Evolutionary conservation across 345 rosid genomes (phyloP).

Genomic region (Citrus unshiu): DNA sequence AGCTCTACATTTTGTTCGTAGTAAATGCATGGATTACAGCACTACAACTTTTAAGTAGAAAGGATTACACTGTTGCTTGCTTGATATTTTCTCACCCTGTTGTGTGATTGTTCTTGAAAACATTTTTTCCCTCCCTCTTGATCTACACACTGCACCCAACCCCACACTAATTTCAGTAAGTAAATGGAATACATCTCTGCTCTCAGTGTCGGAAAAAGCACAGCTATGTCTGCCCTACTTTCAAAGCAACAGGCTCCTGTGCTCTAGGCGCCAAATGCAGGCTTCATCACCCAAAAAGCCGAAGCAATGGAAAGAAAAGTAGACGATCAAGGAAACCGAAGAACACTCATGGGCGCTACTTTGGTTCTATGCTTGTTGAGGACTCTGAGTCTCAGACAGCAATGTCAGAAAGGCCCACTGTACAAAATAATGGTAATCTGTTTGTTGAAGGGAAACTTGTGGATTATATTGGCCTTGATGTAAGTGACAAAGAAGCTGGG

Average conservation of each 20-base stretch:
- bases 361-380: conserved; percentile 34
- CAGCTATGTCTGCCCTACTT: conserved; percentile 76
- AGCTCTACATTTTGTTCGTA: not conserved
- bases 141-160: conserved; percentile 7
- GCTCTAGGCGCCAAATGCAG: conserved; percentile 81
- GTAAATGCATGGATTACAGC: not conserved
- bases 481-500: conserved; percentile 42
- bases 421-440: conserved; percentile 19
- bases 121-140: not conserved
- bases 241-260: conserved; percentile 76
- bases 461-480: conserved; percentile 55
- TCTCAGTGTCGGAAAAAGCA: conserved; percentile 97
- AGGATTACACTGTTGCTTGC: not conserved
- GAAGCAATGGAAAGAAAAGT: conserved; percentile 57
- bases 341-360: conserved; percentile 61
- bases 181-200: conserved; percentile 40
- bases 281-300: conserved; percentile 83
- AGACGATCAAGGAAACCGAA: conserved; percentile 46
- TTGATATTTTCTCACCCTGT: not conserved
- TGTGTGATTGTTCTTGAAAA: not conserved
- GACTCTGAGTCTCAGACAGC: conserved; percentile 30
- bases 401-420: conserved; percentile 23
- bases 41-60: not conserved
- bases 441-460: conserved; percentile 29
- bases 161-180: conserved; percentile 15